Conservation (phyloP, 2,329 filamentous ascomycete species). For the Ophiostoma perfectum region DNA sequence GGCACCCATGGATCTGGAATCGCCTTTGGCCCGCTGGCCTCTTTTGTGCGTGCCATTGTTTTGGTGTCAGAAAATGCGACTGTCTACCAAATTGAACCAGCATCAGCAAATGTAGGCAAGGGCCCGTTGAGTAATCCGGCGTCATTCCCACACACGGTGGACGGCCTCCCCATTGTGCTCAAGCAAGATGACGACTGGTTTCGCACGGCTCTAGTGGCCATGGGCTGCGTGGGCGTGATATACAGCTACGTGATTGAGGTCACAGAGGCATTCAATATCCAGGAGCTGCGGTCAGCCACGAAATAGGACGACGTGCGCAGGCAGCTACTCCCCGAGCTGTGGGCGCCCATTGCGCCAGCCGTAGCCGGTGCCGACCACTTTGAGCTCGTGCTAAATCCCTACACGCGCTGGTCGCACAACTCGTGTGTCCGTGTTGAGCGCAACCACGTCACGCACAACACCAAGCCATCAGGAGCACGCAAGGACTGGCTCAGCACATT, state of each 20-base stretch:
- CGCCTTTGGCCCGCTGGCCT: constrained; percentile 26
- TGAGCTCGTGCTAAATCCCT: constrained; percentile 30
- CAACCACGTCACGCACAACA: constrained; percentile 19
- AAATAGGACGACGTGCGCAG: constrained; percentile 28
- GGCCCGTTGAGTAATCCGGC: constrained; percentile 27
- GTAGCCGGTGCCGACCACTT: constrained; percentile 28
- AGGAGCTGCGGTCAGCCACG: constrained; percentile 27
- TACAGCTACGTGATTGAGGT: constrained; percentile 30
- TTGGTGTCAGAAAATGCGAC: constrained; percentile 27
- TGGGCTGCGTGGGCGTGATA: constrained; percentile 30
- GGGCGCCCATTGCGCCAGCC: constrained; percentile 24
- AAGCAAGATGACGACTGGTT: constrained; percentile 30
- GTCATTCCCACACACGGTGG: constrained; percentile 25
- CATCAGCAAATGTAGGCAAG: constrained; percentile 13
- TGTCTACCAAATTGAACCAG: constrained; percentile 30
- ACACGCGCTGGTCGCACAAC: constrained; percentile 24
- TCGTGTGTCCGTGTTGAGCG: constrained; percentile 28
- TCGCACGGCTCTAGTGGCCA: constrained; percentile 27
- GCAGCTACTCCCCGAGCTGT: constrained; percentile 26
- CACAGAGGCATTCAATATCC: constrained; percentile 26
- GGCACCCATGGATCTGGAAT: constrained; percentile 30
- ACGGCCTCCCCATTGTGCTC: constrained; percentile 26
- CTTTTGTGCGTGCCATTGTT: constrained; percentile 27
- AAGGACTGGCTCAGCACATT: constrained; percentile 26
- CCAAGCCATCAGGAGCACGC: constrained; percentile 25